Evolutionary conservation across 2,329 filamentous ascomycete species (phyloP).

Genomic region (Mycosphaerella arachidis): DNA sequence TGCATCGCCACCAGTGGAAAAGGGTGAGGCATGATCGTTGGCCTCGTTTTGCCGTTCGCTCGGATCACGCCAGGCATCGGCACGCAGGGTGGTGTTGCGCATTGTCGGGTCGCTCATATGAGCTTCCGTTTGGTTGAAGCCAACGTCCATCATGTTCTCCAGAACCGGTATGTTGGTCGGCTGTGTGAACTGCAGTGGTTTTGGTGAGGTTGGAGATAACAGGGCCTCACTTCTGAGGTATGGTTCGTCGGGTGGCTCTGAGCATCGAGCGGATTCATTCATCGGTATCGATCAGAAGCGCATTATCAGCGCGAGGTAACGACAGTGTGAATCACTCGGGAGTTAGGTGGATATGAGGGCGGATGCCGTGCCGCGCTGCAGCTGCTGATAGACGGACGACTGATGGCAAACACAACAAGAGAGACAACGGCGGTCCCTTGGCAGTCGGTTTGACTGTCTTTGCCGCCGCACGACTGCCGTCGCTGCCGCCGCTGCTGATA

Average conservation of each 20-base stretch:
- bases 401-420: not conserved
- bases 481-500: not conserved
- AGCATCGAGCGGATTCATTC: conserved; percentile 18
- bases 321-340: conserved; percentile 1
- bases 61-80: conserved; percentile 32
- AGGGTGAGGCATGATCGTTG: conserved; percentile 14
- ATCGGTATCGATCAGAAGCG: conserved; percentile 20
- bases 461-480: not conserved
- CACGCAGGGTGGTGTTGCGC: conserved; percentile 32
- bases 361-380: not conserved
- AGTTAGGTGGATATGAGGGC: not conserved
- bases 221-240: conserved; percentile 57
- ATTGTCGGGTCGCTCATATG: conserved; percentile 43
- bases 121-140: conserved; percentile 63
- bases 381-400: not conserved
- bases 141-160: conserved; percentile 66
- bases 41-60: conserved; percentile 20
- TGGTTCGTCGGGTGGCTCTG: conserved; percentile 48
- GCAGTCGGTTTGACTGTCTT: not conserved
- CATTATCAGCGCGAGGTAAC: conserved; percentile 6
- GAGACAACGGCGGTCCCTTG: not conserved
- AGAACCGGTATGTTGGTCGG: conserved; percentile 66
- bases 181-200: conserved; percentile 63
- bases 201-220: conserved; percentile 66
- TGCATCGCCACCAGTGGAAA: conserved; percentile 20